phyloP scores from a whole-genome alignment of 306 rosid species.

The Trifolium pratense region DNA sequence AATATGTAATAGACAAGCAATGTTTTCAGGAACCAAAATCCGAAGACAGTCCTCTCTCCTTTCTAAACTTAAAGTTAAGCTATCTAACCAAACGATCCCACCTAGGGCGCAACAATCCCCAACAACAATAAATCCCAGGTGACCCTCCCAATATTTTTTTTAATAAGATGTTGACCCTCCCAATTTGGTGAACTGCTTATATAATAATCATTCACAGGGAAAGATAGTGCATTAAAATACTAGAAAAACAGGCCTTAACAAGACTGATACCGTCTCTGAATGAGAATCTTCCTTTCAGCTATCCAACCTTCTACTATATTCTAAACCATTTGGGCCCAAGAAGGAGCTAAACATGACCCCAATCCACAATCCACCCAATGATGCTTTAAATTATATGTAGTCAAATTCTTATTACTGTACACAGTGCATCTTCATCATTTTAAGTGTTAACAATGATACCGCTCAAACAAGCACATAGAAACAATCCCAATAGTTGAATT shows the following conservation, averaged over 20 bases:
- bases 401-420: background rate
- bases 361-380: too few relatives aligned
- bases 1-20: constrained; percentile 10
- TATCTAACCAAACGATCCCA: constrained; percentile 20
- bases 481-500: background rate
- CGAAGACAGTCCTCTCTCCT: background rate
- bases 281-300: background rate
- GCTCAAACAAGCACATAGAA: background rate
- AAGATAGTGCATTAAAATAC: background rate
- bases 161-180: too few relatives aligned
- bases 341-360: constrained; percentile 3
- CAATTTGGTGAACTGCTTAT: background rate
- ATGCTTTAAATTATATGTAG: background rate
- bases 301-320: constrained; percentile 16
- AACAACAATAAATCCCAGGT: constrained; percentile 15
- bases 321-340: background rate
- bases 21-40: background rate
- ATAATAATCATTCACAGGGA: constrained; percentile 3
- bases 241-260: constrained; percentile 28
- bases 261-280: background rate
- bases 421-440: background rate
- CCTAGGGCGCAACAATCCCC: constrained; percentile 13
- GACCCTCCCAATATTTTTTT: too few relatives aligned
- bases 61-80: constrained; percentile 4
- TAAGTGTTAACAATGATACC: background rate